Base-by-base conservation (phyloP, 306 rosid genomes). In the Carpinus fangiana region DNA sequence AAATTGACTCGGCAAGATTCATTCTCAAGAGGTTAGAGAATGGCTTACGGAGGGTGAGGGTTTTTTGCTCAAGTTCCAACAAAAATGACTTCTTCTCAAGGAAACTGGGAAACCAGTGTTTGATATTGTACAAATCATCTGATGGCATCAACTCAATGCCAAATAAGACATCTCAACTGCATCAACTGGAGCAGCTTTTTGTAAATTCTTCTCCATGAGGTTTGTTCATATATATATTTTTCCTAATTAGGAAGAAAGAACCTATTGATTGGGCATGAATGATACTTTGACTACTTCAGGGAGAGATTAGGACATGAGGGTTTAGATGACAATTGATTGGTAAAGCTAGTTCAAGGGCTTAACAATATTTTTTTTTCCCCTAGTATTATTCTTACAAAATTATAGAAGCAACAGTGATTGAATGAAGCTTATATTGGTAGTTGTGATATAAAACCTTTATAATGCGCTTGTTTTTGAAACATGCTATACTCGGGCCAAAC, bases 1-100 rank as follows among this genome's bases (percentile, higher is more conserved):
- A 88, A 77, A 78, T 80, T 88, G 84, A 77, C 88, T 36, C 82
- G 87, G 81, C 87, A 86, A 78, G 76, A 88, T 82, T 88, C 88
- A 2, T 45, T 77, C 26, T 74, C 88, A 51, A 79, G 85, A 77
- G 73, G 59, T 65, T 34, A 54, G 67, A n/a, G 46, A 26, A 26
- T 55, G 11, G 8, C 20, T 34, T 36, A 72, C 11, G 51, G 43
- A 23, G 41, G 0, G 11, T 46, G 72, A 72, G 62, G 47, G 34
- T 4, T 45, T 77, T 53, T 73, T 73, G 65, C 48, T 12, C 70
- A 21, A 59, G n/a, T 34, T 38, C 16, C 72, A 17, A 36, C n/a
- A 7, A 34, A 50, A 73, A 80, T 23, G 2, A 36, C 12, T 45
- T 60, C 59, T 53, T 70, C 46, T 64, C 28, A 59, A 31, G 45